phyloP scores from a whole-genome alignment of 495 filamentous ascomycete species.

The Cetradonia linearis region DNA sequence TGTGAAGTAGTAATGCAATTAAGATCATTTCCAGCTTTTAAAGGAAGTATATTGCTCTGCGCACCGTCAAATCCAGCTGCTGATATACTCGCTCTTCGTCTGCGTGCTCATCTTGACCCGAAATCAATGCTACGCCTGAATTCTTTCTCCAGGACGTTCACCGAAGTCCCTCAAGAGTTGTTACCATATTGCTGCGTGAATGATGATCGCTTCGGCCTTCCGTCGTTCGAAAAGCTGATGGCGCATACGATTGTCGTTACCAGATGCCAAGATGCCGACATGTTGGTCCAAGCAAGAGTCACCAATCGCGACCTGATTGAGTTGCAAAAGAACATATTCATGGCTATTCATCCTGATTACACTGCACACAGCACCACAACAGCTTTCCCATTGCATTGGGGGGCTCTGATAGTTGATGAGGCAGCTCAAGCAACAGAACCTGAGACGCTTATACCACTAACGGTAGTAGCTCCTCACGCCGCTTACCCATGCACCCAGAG shows the following conservation, averaged over 20 bases:
- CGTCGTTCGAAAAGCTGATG: constrained; percentile 42
- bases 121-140: constrained; percentile 41
- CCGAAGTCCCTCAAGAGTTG: constrained; percentile 38
- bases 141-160: constrained; percentile 36
- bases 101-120: constrained; percentile 34
- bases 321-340: constrained; percentile 12
- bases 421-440: constrained; percentile 49
- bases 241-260: constrained; percentile 40
- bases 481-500: constrained; percentile 27
- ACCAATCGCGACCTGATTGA: constrained; percentile 38
- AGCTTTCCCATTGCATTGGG: constrained; percentile 38
- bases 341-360: constrained; percentile 6
- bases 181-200: constrained; percentile 41
- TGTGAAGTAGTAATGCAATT: constrained; percentile 18
- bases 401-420: constrained; percentile 46
- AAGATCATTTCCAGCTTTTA: constrained; percentile 6
- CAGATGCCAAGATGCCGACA: constrained; percentile 40
- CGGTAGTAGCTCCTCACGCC: constrained; percentile 32
- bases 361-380: not conserved
- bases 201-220: constrained; percentile 38
- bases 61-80: constrained; percentile 48
- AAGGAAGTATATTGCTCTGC: constrained; percentile 38
- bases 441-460: constrained; percentile 39
- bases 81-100: constrained; percentile 41
- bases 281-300: constrained; percentile 40